Evolutionary conservation across 1,284 basidiomycete species (phyloP).

Genomic region (Serendipita sp.): DNA sequence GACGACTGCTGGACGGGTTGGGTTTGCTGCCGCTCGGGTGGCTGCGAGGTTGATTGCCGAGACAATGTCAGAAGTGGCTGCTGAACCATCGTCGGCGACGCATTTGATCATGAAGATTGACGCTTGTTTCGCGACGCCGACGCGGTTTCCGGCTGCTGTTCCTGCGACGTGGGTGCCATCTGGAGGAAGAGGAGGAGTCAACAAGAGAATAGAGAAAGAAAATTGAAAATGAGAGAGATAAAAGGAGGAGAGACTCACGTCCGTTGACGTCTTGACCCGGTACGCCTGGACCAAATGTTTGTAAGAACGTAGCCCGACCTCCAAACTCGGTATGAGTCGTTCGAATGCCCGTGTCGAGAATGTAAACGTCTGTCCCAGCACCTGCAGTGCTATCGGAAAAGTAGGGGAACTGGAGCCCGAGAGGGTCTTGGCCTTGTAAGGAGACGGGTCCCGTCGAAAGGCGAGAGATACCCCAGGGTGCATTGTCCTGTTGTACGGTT

Average conservation of each 20-base stretch:
- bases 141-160: conserved; percentile 34
- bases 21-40: conserved; percentile 4
- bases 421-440: background rate
- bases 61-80: conserved; percentile 14
- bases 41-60: conserved; percentile 13
- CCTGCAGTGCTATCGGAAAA: conserved; percentile 5
- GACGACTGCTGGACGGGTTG: conserved; percentile 14
- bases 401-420: conserved; percentile 9
- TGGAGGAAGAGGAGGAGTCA: background rate
- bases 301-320: conserved; percentile 30
- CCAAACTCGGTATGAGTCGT: conserved; percentile 32
- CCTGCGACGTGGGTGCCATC: conserved; percentile 19
- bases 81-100: conserved; percentile 11
- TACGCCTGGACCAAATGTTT: conserved; percentile 1
- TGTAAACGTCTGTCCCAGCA: conserved; percentile 10
- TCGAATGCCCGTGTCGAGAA: conserved; percentile 6
- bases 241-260: background rate
- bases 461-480: conserved; percentile 10
- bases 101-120: conserved; percentile 46
- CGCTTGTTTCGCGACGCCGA: conserved; percentile 47
- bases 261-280: conserved; percentile 3
- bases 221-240: background rate
- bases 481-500: conserved; percentile 3
- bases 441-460: background rate
- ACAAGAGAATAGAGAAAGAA: background rate